Percentiles rank a stretch among this genome's conserved stretches.
Evolutionary conservation across 345 rosid species (phyloP).

Genomic region (Rhizophora apiculata): DNA sequence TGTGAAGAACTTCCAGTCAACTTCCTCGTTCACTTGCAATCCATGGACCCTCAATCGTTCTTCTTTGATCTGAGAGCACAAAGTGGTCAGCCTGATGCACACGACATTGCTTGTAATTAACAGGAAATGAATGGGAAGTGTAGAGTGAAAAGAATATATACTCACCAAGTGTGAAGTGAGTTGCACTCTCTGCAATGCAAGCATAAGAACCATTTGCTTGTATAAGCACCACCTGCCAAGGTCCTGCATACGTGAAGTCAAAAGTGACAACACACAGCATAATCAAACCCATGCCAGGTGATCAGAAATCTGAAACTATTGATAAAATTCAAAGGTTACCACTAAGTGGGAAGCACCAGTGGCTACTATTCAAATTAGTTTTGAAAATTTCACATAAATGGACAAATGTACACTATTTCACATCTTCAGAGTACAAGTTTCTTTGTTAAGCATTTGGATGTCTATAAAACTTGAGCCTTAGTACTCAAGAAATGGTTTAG

Average conservation of each 20-base stretch:
- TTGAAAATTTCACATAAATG: too few relatives aligned
- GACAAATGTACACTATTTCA: too few relatives aligned
- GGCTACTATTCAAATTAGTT: too few relatives aligned
- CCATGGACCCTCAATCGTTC: slow-evolving; percentile 81
- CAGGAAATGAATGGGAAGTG: slow-evolving; percentile 1
- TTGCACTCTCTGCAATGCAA: slow-evolving; percentile 77
- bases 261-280: not conserved
- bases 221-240: slow-evolving; percentile 99
- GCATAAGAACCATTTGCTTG: slow-evolving; percentile 84
- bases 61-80: slow-evolving; percentile 69
- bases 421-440: too few relatives aligned
- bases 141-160: slow-evolving; percentile 24
- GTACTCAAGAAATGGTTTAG: too few relatives aligned
- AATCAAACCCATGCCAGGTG: not conserved
- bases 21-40: slow-evolving; percentile 87
- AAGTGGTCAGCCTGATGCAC: slow-evolving; percentile 15
- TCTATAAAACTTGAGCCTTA: too few relatives aligned
- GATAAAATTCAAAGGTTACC: not conserved
- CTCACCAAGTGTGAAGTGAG: slow-evolving; percentile 88
- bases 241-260: slow-evolving; percentile 53
- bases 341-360: too few relatives aligned
- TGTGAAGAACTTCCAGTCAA: slow-evolving; percentile 43
- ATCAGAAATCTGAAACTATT: not conserved
- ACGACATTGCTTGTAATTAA: not conserved
- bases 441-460: too few relatives aligned